phyloP scores from a whole-genome alignment of 192 early-diverging fungal species.

The Coemansia sp. region DNA sequence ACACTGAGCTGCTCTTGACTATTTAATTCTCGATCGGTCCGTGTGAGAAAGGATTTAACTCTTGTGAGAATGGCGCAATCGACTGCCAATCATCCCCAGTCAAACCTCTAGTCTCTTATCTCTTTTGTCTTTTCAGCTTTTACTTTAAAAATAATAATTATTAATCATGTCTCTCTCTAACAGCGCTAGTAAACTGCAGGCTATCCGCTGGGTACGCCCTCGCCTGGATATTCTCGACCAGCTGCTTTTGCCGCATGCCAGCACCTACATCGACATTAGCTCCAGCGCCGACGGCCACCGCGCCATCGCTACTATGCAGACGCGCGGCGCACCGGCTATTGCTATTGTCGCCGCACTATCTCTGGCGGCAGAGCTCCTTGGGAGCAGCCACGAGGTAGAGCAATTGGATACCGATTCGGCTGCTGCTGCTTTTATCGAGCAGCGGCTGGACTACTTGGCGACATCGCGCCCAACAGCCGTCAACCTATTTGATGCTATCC shows the following conservation, averaged over 20 bases:
- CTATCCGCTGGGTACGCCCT: constrained; percentile 46
- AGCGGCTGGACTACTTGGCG: constrained; percentile 72
- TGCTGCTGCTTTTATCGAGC: constrained; percentile 54
- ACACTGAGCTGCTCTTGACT: constrained; percentile 86
- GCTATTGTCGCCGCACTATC: constrained; percentile 93
- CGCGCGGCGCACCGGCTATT: constrained; percentile 91
- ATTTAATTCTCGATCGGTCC: constrained; percentile 35
- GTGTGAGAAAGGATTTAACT: not conserved
- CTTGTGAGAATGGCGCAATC: not conserved
- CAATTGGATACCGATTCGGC: constrained; percentile 30
- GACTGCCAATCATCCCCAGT: not conserved
- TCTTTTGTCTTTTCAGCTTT: not conserved
- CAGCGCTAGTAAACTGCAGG: constrained; percentile 26
- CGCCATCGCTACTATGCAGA: constrained; percentile 93
- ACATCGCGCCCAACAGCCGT: constrained; percentile 96
- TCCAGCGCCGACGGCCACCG: constrained; percentile 72
- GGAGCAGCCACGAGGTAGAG: constrained; percentile 8
- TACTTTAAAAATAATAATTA: not conserved
- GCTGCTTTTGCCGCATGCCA: constrained; percentile 83
- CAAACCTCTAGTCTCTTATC: not conserved
- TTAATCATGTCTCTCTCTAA: not conserved
- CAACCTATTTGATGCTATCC: constrained; percentile 85
- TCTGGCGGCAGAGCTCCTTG: constrained; percentile 71
- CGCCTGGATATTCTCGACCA: constrained; percentile 85
- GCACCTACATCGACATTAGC: constrained; percentile 68